Evolutionary conservation across 202 grass and related monocot species (phyloP), one percentile per base, ranked within the genome.

Genomic region (Alloteropsis angusta): DNA sequence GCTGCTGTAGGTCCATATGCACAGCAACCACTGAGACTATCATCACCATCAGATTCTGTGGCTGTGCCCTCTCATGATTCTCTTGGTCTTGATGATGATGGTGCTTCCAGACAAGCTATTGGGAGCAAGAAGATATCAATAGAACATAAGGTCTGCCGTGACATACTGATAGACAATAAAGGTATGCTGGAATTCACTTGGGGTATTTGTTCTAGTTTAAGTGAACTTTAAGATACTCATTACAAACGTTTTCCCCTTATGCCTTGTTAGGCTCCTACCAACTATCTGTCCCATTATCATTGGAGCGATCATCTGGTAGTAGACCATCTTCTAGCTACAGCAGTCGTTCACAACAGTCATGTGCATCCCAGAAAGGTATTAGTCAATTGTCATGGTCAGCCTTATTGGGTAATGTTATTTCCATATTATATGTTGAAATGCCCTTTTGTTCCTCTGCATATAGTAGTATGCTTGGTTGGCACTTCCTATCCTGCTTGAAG

Each of bases 311-410:
- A 71, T 81, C 86, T 79, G 87, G 87, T 65, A 88, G 80, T 47
- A 88, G 90, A 77, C 88, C 84, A 35, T 91, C 90, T 56, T 93
- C 93, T 67, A 87, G 86, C 71, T 93, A 91, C 79, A 86, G 68
- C 83, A 93, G 54, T 75, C 85, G 58, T 15, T 86, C 80, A 72
- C 85, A 88, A 30, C 86, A 82, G 52, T 61, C 82, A 43, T 83
- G 52, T 53, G 81, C 85, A 80, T 67, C 55, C 5, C 93, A 91
- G 42, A 97, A 83, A 93, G 86, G 93, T 97, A 89, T 34, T 55
- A 54, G 26, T 26, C 22, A 13, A 56, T 25, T 21, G 45, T 34
- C 4, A n/a, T n/a, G n/a, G n/a, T n/a, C 7, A 49, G 74, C 7
- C 61, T 13, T 48, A 67, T 53, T 74, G 47, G 56, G 47, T 22